Conservation (phyloP, 352 stramenopile species). For the Phytophthora quininea region DNA sequence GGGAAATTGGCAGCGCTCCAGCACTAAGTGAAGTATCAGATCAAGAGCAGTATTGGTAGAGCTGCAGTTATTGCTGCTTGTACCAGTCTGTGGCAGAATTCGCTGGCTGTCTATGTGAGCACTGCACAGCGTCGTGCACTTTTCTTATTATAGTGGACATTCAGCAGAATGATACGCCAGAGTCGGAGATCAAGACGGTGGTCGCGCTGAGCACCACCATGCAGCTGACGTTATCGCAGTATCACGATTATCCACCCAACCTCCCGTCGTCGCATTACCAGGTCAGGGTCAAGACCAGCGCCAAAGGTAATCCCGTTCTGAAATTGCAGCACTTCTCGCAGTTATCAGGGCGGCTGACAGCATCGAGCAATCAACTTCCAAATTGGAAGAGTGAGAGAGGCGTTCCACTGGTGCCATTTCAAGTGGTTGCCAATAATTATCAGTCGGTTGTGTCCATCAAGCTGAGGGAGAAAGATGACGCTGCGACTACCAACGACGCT, state of each 20-base stretch:
- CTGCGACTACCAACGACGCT: conserved; percentile 15
- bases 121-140: conserved; percentile 19
- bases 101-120: conserved; percentile 32
- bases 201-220: conserved; percentile 33
- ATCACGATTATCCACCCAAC: conserved; percentile 57
- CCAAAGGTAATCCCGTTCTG: conserved; percentile 34
- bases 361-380: conserved; percentile 50
- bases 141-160: conserved; percentile 26
- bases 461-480: conserved; percentile 39
- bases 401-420: conserved; percentile 54
- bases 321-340: conserved; percentile 61
- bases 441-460: conserved; percentile 61
- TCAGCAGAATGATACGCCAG: conserved; percentile 6
- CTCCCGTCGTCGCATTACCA: conserved; percentile 52
- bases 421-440: conserved; percentile 41
- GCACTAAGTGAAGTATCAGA: conserved; percentile 3
- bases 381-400: conserved; percentile 67
- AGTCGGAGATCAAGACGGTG: conserved; percentile 12
- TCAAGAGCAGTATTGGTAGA: background rate
- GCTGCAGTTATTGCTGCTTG: conserved; percentile 20
- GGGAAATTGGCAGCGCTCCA: conserved; percentile 24
- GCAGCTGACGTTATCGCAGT: conserved; percentile 69
- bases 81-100: conserved; percentile 34
- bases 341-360: conserved; percentile 34
- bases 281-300: conserved; percentile 30